Evolutionary conservation across 768 basidiomycete species (phyloP).

Genomic region (Sporobolomyces phaffii): DNA sequence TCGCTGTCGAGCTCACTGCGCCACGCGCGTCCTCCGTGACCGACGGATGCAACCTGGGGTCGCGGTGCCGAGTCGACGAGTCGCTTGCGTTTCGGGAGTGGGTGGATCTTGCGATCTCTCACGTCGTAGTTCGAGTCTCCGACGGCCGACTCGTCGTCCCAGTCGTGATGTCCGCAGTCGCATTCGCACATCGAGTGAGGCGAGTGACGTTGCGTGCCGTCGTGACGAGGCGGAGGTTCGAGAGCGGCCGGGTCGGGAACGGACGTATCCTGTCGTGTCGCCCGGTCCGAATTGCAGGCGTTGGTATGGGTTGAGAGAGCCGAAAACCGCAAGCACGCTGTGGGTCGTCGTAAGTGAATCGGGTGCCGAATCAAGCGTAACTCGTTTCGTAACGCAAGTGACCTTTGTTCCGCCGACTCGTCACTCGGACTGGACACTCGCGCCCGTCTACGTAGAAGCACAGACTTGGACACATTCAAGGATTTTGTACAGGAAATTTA

Average conservation of each 20-base stretch:
- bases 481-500: too few relatives aligned
- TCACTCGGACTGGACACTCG: too few relatives aligned
- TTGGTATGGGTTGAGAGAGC: too few relatives aligned
- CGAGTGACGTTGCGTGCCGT: neutral
- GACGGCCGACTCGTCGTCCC: neutral
- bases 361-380: too few relatives aligned
- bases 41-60: neutral
- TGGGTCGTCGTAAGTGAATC: too few relatives aligned
- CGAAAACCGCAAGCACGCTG: too few relatives aligned
- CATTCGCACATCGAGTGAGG: constrained; percentile 17
- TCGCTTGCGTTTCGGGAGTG: constrained; percentile 27
- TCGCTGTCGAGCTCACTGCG: neutral
- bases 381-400: too few relatives aligned
- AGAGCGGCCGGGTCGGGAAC: neutral
- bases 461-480: too few relatives aligned
- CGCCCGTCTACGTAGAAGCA: too few relatives aligned
- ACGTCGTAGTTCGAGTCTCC: neutral
- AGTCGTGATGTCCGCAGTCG: constrained; percentile 22
- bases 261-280: too few relatives aligned
- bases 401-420: neutral
- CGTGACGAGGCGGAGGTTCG: constrained; percentile 5
- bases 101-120: constrained; percentile 11
- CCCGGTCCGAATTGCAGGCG: too few relatives aligned
- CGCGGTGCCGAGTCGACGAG: neutral
- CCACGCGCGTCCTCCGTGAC: too few relatives aligned